phyloP scores from a whole-genome alignment of 192 early-diverging fungal species.

The Phycomyces blakesleeanus region DNA sequence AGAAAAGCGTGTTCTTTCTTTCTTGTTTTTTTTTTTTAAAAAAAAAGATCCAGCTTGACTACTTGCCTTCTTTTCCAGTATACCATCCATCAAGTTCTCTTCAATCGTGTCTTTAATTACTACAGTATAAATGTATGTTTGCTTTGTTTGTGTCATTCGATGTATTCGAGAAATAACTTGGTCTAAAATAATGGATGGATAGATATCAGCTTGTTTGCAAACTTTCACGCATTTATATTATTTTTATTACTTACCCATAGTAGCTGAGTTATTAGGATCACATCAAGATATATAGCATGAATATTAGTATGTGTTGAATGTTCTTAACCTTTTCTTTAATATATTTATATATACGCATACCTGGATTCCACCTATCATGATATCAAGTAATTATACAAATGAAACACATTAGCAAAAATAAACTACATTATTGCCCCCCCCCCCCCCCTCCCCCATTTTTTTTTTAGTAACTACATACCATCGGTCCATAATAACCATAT shows the following conservation, averaged over 20 bases:
- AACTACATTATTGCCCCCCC: too few relatives aligned
- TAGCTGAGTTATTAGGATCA: slow-evolving; percentile 3
- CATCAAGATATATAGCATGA: neutral
- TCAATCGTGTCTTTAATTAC: slow-evolving; percentile 29
- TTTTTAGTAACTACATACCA: slow-evolving; percentile 10
- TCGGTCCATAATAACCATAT: slow-evolving; percentile 29
- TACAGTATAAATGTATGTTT: slow-evolving; percentile 22
- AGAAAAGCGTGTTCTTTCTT: too few relatives aligned
- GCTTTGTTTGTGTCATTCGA: slow-evolving; percentile 26
- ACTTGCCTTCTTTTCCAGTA: slow-evolving; percentile 21
- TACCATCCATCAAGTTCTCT: slow-evolving; percentile 18
- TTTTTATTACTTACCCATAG: slow-evolving; percentile 7
- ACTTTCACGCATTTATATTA: too few relatives aligned
- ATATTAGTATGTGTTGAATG: too few relatives aligned
- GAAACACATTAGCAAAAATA: too few relatives aligned
- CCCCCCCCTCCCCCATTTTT: too few relatives aligned
- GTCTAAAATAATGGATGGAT: slow-evolving; percentile 7
- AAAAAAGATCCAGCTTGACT: neutral
- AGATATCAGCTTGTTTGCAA: too few relatives aligned
- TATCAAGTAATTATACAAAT: too few relatives aligned
- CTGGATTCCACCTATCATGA: slow-evolving; percentile 14
- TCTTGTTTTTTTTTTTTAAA: too few relatives aligned
- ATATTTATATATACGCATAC: neutral
- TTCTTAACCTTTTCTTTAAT: too few relatives aligned
- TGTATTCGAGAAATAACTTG: slow-evolving; percentile 27